phyloP scores from a whole-genome alignment of 2,329 filamentous ascomycete genomes.

The Canariomyces notabilis region DNA sequence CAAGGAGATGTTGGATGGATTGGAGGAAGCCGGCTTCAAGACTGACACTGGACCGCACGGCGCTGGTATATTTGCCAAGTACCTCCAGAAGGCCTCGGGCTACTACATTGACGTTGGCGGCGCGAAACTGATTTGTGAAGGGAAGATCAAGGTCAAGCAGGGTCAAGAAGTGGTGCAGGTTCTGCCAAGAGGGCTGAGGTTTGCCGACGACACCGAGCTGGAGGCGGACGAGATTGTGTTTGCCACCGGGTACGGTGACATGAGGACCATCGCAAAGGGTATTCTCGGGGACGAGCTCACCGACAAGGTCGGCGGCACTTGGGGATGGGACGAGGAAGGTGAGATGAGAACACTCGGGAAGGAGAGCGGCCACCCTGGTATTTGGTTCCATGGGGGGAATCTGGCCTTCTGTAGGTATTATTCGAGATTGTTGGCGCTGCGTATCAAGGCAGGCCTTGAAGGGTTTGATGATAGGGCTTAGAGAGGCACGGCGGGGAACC shows the following conservation, averaged over 20 bases:
- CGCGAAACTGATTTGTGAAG: constrained; percentile 56
- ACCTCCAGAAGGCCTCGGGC: constrained; percentile 60
- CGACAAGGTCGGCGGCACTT: constrained; percentile 53
- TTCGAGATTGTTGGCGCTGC: constrained; percentile 49
- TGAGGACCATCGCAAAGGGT: constrained; percentile 56
- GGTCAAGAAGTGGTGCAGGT: constrained; percentile 52
- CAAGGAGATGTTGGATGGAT: constrained; percentile 36
- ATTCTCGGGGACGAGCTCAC: constrained; percentile 60
- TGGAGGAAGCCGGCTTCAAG: constrained; percentile 56
- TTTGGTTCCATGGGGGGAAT: constrained; percentile 64
- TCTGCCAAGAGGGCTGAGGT: constrained; percentile 38
- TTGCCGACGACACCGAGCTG: constrained; percentile 51
- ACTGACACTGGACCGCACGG: constrained; percentile 53
- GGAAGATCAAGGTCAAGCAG: constrained; percentile 59
- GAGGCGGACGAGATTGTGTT: constrained; percentile 60
- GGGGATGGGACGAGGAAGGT: constrained; percentile 55
- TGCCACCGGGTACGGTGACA: constrained; percentile 63
- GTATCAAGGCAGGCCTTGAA: constrained; percentile 44
- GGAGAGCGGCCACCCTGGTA: constrained; percentile 55
- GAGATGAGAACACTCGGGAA: constrained; percentile 56
- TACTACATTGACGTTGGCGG: constrained; percentile 68
- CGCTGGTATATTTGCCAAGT: constrained; percentile 56
- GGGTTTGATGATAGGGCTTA: constrained; percentile 17
- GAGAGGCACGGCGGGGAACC: background rate
- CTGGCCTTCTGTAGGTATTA: constrained; percentile 57